Evolutionary conservation across 768 basidiomycete species (phyloP).

Genomic region (Boletus eberwhitei): DNA sequence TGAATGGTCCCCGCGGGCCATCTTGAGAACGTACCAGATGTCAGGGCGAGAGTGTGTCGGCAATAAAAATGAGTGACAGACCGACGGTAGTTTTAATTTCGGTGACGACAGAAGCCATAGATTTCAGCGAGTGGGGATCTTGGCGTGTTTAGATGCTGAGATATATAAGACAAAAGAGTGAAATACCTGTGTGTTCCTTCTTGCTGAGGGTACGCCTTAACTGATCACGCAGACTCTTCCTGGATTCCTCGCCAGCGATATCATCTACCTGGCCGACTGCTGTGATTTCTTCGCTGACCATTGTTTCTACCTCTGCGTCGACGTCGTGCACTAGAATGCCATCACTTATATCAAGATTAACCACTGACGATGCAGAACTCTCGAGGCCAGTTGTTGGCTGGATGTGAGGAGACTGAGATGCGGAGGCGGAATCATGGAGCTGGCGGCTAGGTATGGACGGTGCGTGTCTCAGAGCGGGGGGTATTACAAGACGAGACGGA

Average conservation of each 20-base stretch:
- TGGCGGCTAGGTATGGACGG: conserved; percentile 57
- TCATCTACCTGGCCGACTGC: conserved; percentile 44
- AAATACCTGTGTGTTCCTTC: conserved; percentile 46
- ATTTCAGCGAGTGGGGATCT: conserved; percentile 16
- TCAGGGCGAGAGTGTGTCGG: conserved; percentile 4
- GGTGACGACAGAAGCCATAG: conserved; percentile 26
- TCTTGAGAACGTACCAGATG: conserved; percentile 2
- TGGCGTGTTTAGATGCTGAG: neutral
- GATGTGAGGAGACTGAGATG: conserved; percentile 22
- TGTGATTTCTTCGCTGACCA: conserved; percentile 51
- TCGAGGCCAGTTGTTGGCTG: conserved; percentile 41
- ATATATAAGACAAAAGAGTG: conserved; percentile 4
- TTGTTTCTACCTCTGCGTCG: conserved; percentile 57
- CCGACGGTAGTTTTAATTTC: conserved; percentile 32
- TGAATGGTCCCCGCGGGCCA: conserved; percentile 25
- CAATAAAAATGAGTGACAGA: conserved; percentile 11
- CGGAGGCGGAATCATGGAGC: conserved; percentile 41
- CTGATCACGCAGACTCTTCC: conserved; percentile 66
- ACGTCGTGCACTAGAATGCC: conserved; percentile 71
- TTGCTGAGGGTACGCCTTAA: conserved; percentile 62
- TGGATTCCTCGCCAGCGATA: conserved; percentile 53
- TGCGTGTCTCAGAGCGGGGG: conserved; percentile 48
- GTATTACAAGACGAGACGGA: conserved; percentile 53
- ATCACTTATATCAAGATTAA: conserved; percentile 63
- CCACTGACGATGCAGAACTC: conserved; percentile 69